Percentiles rank a stretch among this genome's conserved stretches.
Conservation (phyloP, 2,329 filamentous ascomycete genomes). For the Lecanosticta acicola region DNA sequence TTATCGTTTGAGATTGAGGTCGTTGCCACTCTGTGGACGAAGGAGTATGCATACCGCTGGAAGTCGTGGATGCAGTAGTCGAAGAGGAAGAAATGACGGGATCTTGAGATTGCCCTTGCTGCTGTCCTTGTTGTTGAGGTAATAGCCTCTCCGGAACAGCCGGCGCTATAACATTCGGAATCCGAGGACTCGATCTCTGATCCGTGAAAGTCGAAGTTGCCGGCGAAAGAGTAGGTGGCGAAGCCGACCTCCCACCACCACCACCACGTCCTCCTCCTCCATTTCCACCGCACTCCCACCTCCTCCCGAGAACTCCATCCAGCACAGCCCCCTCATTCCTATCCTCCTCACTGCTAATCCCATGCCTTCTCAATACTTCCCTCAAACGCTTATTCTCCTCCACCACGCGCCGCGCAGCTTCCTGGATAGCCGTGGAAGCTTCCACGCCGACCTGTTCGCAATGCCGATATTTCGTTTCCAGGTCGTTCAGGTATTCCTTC, state of each 20-base stretch:
- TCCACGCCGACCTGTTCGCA: constrained; percentile 63
- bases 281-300: neutral
- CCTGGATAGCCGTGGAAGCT: constrained; percentile 66
- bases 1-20: no score
- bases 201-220: neutral
- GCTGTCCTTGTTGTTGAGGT: neutral
- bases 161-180: neutral
- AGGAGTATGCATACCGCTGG: neutral
- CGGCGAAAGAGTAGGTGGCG: neutral
- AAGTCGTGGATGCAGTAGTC: neutral
- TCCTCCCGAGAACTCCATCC: constrained; percentile 4
- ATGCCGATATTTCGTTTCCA: constrained; percentile 58
- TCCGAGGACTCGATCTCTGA: neutral
- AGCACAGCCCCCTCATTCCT: neutral
- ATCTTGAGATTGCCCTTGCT: neutral
- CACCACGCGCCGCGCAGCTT: constrained; percentile 61
- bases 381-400: constrained; percentile 64
- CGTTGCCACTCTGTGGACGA: no score
- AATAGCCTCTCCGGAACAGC: neutral
- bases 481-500: constrained; percentile 66
- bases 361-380: constrained; percentile 52
- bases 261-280: neutral
- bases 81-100: neutral
- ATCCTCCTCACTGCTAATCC: constrained; percentile 45
- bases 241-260: neutral